These are phyloP conservation scores for Penicillium coffeae DNA, from an alignment of 495 filamentous ascomycete genomes.

Conservation along the genomic window DNA sequence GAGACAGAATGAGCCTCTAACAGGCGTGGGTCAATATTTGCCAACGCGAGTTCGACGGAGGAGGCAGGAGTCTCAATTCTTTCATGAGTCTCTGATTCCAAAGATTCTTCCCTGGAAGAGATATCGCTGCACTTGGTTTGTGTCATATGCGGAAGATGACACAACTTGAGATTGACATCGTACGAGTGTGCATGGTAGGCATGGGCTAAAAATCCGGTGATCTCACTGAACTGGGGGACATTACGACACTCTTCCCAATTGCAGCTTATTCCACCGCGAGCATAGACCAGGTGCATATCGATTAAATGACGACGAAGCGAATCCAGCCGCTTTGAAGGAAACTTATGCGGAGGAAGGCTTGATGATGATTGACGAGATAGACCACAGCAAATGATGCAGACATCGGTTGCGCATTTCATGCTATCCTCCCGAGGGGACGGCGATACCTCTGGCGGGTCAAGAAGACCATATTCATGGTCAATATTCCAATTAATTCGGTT, in stretches of 20 bases:
- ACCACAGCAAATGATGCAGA: slow-evolving; percentile 29
- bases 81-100: slow-evolving; percentile 15
- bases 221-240: slow-evolving; percentile 18
- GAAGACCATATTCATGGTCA: slow-evolving; percentile 5
- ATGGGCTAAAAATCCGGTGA: slow-evolving; percentile 28
- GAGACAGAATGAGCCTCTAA: slow-evolving; percentile 6
- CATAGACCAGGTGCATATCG: slow-evolving; percentile 19
- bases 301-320: slow-evolving; percentile 31
- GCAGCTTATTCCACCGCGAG: slow-evolving; percentile 24
- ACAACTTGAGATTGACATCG: slow-evolving; percentile 25
- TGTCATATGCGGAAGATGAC: slow-evolving; percentile 15
- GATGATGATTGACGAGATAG: slow-evolving; percentile 21
- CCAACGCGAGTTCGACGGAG: slow-evolving; percentile 15
- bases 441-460: slow-evolving; percentile 13
- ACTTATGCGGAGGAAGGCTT: slow-evolving; percentile 26
- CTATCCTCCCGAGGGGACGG: slow-evolving; percentile 9
- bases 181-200: slow-evolving; percentile 18
- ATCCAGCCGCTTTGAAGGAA: slow-evolving; percentile 24
- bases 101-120: slow-evolving; percentile 15
- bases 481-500: slow-evolving; percentile 23
- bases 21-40: slow-evolving; percentile 22
- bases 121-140: slow-evolving; percentile 10
- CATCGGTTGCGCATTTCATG: slow-evolving; percentile 19
- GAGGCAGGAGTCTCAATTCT: slow-evolving; percentile 18
- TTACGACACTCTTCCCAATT: slow-evolving; percentile 22